Evolutionary conservation across 441 rosid genomes (phyloP), one percentile per base, ranked within the genome.

Genomic region (Gossypium gossypioides): DNA sequence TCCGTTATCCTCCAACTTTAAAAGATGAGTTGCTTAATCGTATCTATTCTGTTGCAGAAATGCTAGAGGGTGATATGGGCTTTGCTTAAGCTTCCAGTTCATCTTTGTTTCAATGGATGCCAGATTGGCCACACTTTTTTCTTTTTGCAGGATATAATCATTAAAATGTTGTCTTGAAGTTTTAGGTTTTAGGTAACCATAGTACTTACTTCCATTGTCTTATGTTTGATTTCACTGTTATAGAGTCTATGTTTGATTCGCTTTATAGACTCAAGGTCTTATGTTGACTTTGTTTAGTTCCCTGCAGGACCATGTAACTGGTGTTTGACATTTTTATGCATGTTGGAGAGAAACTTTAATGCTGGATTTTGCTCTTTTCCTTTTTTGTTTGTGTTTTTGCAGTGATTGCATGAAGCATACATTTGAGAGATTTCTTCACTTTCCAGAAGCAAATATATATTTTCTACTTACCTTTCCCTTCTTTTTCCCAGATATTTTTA

Each of bases 31-130:
- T 84, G 80, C 84, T 84, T 86, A 83, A 81, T 87, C 19, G 48
- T 79, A 84, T 86, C 81, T 87, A 81, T 82, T 87, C 84, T 87
- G 84, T 80, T 89, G 90, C 90, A 89, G 91, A 89, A 83, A 80
- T 83, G 86, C 87, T 72, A 84, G 86, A 84, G 86, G 76, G 81
- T 79, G 79, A 80, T 81, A 76, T 83, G 84, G 81, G 79, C 86
- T 81, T 84, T 85, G 86, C 86, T 81, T 85, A 72, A 59, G 75
- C 69, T 27, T 72, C 81, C 83, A 76, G 75, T 78, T 75, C 85
- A 70, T 78, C 84, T 78, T 84, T 85, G 72, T 83, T 81, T 78
- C 83, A 78, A 57, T 82, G 81, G 86, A 80, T 77, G 56, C 83
- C 67, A 66, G 80, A 75, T 75, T 73, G 83, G 79, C 79, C 74